A percentile compares a stretch with the other conserved stretches of the same genome.
Conservation (phyloP, 2,329 filamentous ascomycete genomes). For the Arthroderma sp. region DNA sequence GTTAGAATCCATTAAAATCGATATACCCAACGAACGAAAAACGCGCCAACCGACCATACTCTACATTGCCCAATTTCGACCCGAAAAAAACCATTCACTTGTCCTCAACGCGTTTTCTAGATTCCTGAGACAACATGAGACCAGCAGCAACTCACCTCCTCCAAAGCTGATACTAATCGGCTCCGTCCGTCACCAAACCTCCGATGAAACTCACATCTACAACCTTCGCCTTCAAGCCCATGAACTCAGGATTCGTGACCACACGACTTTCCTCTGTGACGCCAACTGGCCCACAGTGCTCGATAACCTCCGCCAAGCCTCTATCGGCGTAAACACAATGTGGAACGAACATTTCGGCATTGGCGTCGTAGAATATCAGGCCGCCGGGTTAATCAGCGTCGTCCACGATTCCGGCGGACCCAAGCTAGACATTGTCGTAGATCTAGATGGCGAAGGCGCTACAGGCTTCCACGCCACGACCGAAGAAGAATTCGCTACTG, state of each 20-base stretch:
- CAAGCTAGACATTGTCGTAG: constrained; percentile 80
- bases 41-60: constrained; percentile 59
- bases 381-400: constrained; percentile 80
- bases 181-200: constrained; percentile 62
- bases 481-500: constrained; percentile 62
- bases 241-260: constrained; percentile 70
- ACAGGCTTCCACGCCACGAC: constrained; percentile 83
- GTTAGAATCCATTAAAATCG: constrained; percentile 61
- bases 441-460: constrained; percentile 61
- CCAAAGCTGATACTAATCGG: constrained; percentile 74
- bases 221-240: constrained; percentile 73
- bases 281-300: constrained; percentile 80
- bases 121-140: constrained; percentile 48
- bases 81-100: constrained; percentile 89
- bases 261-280: constrained; percentile 78
- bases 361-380: constrained; percentile 95
- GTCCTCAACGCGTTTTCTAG: constrained; percentile 73
- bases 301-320: constrained; percentile 60
- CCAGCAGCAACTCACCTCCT: constrained; percentile 6
- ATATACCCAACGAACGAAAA: constrained; percentile 49
- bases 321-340: constrained; percentile 91
- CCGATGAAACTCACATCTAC: constrained; percentile 54
- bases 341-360: constrained; percentile 99
- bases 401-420: constrained; percentile 90
- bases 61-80: constrained; percentile 94